Conservation (phyloP, 192 early-diverging fungal genomes). For the Cladochytrium replicatum region DNA sequence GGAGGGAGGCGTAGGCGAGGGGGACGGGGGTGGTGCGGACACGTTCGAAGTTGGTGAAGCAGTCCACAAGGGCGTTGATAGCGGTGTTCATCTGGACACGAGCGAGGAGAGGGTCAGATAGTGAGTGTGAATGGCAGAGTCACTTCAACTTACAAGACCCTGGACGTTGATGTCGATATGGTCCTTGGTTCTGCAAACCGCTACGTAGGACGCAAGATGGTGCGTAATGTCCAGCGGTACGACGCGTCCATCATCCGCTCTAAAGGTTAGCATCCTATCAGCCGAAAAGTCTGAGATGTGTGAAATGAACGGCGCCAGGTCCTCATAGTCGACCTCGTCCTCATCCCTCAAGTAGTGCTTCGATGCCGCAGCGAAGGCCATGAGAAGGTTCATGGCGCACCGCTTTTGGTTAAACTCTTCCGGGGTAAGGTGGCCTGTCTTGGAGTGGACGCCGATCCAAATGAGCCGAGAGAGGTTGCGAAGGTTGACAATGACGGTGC, state of each 20-base stretch:
- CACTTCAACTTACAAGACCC: too few relatives aligned
- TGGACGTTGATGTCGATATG: too few relatives aligned
- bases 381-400: slow-evolving; percentile 61
- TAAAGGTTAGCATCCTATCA: too few relatives aligned
- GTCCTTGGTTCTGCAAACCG: too few relatives aligned
- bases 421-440: too few relatives aligned
- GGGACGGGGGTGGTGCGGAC: slow-evolving; percentile 62
- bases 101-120: too few relatives aligned
- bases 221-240: slow-evolving; percentile 33
- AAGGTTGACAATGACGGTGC: slow-evolving; percentile 51
- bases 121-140: too few relatives aligned
- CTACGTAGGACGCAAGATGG: slow-evolving; percentile 20
- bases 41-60: slow-evolving; percentile 55
- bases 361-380: slow-evolving; percentile 65
- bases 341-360: slow-evolving; percentile 82
- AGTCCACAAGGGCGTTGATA: slow-evolving; percentile 44
- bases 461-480: slow-evolving; percentile 69
- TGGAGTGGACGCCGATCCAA: slow-evolving; percentile 62
- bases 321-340: slow-evolving; percentile 51
- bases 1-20: slow-evolving; percentile 55
- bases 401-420: slow-evolving; percentile 47
- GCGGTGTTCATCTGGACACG: slow-evolving; percentile 10
- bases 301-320: slow-evolving; percentile 54
- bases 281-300: slow-evolving; percentile 52
- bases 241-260: too few relatives aligned